A percentile compares a stretch with the other conserved stretches of the same genome.
These are phyloP conservation scores for Aspergillus sp. DNA, from an alignment of 2,329 filamentous ascomycete genomes.

Conservation along the genomic window DNA sequence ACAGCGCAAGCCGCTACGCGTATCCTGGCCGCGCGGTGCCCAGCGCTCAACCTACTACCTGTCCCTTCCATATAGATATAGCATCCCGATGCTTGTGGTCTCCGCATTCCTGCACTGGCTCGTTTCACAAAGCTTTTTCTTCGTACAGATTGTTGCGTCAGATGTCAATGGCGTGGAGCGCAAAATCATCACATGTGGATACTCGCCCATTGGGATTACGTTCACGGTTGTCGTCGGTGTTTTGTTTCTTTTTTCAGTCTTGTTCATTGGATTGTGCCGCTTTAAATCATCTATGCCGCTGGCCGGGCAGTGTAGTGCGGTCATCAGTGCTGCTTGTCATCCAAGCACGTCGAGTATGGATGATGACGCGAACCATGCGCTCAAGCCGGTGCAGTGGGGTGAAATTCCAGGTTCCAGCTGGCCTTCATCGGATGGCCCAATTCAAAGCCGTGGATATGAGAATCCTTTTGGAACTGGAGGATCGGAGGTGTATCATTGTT, in stretches of 20 bases:
- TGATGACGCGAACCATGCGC: not conserved
- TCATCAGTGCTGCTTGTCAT: conserved; percentile 3
- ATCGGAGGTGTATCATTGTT: not conserved
- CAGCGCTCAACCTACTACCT: conserved; percentile 49
- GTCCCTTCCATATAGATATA: conserved; percentile 44
- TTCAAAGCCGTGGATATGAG: no score
- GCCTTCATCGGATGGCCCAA: not conserved
- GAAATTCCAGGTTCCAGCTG: not conserved
- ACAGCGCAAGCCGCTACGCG: conserved; percentile 41
- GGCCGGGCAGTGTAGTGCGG: not conserved
- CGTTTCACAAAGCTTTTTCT: conserved; percentile 47
- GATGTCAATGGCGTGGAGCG: not conserved
- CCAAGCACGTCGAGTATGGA: not conserved
- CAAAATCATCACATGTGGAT: not conserved
- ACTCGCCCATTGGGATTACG: conserved; percentile 1
- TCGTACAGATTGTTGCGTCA: conserved; percentile 4
- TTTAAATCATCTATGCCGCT: conserved; percentile 1
- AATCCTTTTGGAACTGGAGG: no score
- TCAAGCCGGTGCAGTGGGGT: conserved; percentile 2
- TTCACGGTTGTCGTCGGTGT: not conserved
- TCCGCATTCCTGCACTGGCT: conserved; percentile 47
- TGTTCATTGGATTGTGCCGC: not conserved
- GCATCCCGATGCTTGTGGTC: conserved; percentile 36
- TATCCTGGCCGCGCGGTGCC: conserved; percentile 40
- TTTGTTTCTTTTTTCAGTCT: not conserved